Evolutionary conservation across 495 filamentous ascomycete species (phyloP).

Genomic region (Talaromyces borbonicus): DNA sequence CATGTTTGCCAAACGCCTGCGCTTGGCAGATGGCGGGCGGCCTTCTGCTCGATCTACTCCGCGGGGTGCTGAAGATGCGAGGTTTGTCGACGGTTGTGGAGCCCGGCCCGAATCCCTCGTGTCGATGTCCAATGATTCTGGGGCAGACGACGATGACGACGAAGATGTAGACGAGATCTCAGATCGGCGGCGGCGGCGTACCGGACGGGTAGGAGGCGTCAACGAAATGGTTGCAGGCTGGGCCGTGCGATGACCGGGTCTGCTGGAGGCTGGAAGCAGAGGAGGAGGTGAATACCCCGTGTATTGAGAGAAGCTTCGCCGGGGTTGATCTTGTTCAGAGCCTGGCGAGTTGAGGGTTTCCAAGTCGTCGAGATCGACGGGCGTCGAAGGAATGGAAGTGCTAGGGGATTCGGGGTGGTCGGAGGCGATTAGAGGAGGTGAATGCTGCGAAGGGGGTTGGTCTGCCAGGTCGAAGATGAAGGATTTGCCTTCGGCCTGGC

Average conservation of each 20-base stretch:
- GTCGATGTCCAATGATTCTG: not conserved
- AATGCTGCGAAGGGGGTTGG: slow-evolving; percentile 37
- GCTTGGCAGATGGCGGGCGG: slow-evolving; percentile 44
- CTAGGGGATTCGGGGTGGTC: slow-evolving; percentile 45
- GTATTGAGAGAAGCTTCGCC: slow-evolving; percentile 9
- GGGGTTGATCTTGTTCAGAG: not conserved
- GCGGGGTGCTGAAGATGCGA: slow-evolving; percentile 17
- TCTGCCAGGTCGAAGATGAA: slow-evolving; percentile 53
- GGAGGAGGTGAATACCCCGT: slow-evolving; percentile 1
- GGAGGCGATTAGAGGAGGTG: slow-evolving; percentile 45
- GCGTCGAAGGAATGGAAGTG: slow-evolving; percentile 19
- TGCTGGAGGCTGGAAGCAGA: not conserved
- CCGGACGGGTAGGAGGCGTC: slow-evolving; percentile 16
- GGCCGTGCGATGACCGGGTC: not conserved
- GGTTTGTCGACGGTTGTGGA: slow-evolving; percentile 11
- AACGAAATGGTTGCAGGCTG: slow-evolving; percentile 7
- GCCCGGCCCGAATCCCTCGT: not conserved
- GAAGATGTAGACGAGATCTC: slow-evolving; percentile 11
- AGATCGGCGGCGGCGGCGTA: slow-evolving; percentile 21
- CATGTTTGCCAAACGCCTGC: slow-evolving; percentile 54
- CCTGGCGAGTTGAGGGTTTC: too few species aligned
- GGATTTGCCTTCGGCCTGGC: slow-evolving; percentile 40
- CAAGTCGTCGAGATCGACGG: not conserved
- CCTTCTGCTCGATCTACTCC: slow-evolving; percentile 23
- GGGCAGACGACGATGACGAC: slow-evolving; percentile 3